Percentiles rank a stretch among this genome's conserved stretches.
Conservation (phyloP, 1,139 yeast species). For the Torulaspora pretoriensis region DNA sequence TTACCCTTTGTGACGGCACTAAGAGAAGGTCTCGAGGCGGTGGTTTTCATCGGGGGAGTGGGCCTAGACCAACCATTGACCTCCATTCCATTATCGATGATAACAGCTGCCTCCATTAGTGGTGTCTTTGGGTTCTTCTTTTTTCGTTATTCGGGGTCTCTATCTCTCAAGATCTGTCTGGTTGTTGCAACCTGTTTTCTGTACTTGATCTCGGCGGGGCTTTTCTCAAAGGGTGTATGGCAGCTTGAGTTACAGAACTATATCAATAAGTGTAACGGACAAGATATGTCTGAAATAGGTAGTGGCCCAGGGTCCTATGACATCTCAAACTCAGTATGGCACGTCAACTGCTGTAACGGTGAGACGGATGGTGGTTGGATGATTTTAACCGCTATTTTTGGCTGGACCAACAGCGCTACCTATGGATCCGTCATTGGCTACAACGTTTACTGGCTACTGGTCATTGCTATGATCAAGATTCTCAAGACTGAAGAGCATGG, state of each 20-base stretch:
- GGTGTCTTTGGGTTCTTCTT: constrained; percentile 58
- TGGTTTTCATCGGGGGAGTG: constrained; percentile 86
- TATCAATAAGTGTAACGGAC: constrained; percentile 66
- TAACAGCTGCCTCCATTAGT: constrained; percentile 68
- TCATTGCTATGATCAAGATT: constrained; percentile 50
- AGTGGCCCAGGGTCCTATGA: constrained; percentile 95
- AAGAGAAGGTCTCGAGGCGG: constrained; percentile 91
- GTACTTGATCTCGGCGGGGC: constrained; percentile 83
- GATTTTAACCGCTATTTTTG: constrained; percentile 83
- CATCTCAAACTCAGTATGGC: constrained; percentile 78
- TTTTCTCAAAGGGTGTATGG: constrained; percentile 89
- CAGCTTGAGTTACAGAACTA: constrained; percentile 70
- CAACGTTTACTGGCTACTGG: constrained; percentile 66
- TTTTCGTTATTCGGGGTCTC: constrained; percentile 72
- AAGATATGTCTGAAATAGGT: constrained; percentile 86
- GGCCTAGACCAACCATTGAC: constrained; percentile 71
- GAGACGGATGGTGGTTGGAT: constrained; percentile 90
- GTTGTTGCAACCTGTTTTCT: constrained; percentile 80
- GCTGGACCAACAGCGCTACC: constrained; percentile 96
- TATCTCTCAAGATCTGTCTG: constrained; percentile 77
- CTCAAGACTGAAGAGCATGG: constrained; percentile 64
- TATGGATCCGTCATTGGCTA: constrained; percentile 85
- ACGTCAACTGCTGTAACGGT: constrained; percentile 94
- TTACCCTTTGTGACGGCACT: constrained; percentile 80
- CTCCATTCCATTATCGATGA: constrained; percentile 79